phyloP scores from a whole-genome alignment of 75 land plant genomes.

The Azolla pinnata region DNA sequence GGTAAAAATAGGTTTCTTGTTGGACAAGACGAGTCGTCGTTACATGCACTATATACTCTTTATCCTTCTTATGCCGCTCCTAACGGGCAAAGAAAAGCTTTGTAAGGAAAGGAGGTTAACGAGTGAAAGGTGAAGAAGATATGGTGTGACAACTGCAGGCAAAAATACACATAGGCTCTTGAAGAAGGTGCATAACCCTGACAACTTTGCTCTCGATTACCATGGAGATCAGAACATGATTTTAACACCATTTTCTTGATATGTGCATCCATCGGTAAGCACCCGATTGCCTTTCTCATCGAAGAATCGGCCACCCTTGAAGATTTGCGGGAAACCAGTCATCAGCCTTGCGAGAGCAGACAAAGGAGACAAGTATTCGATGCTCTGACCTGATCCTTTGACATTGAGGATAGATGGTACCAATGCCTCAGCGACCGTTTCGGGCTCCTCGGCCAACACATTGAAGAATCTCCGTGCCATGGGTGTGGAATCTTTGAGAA shows the following conservation, averaged over 20 bases:
- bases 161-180: no score
- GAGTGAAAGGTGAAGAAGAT: no score
- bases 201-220: no score
- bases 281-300: conserved; percentile 26
- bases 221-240: conserved; percentile 4
- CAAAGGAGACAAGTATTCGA: conserved; percentile 18
- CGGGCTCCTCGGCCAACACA: conserved; percentile 28
- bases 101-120: no score
- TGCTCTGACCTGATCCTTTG: conserved; percentile 19
- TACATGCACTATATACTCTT: no score
- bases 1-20: no score
- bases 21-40: no score
- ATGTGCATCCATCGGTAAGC: conserved; percentile 7
- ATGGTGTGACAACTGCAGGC: no score
- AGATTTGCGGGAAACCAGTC: conserved; percentile 22
- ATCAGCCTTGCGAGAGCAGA: conserved; percentile 17
- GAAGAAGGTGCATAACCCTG: no score
- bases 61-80: no score
- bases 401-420: conserved; percentile 14
- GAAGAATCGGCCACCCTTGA: conserved; percentile 27
- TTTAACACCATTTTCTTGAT: conserved; percentile 23
- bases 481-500: conserved; percentile 25
- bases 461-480: conserved; percentile 26
- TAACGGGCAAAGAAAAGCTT: no score
- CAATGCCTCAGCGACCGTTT: conserved; percentile 19